phyloP scores from a whole-genome alignment of 2,329 filamentous ascomycete species.

The Ophiosphaerella herpotricha region DNA sequence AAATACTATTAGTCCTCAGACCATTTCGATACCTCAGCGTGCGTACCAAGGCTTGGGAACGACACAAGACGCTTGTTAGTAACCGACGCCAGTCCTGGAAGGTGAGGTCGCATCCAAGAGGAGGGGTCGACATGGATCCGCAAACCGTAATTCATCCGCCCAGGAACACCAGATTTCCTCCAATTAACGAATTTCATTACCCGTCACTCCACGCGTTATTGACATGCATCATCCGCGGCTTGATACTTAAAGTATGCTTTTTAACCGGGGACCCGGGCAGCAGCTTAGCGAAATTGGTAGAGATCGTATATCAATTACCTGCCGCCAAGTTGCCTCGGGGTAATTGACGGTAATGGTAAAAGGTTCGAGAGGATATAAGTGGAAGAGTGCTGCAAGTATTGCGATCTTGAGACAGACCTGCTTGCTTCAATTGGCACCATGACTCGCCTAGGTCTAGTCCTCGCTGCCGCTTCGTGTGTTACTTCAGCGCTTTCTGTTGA shows the following conservation, averaged over 20 bases:
- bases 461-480: slow-evolving; percentile 28
- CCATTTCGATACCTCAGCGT: neutral
- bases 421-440: slow-evolving; percentile 22
- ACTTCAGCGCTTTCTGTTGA: slow-evolving; percentile 29
- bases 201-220: slow-evolving; percentile 1
- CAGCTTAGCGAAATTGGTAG: slow-evolving; percentile 8
- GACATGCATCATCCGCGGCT: slow-evolving; percentile 5
- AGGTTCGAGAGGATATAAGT: slow-evolving; percentile 1
- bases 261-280: slow-evolving; percentile 3
- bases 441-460: slow-evolving; percentile 19
- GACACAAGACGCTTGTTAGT: neutral
- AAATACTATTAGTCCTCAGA: neutral
- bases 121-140: slow-evolving; percentile 17
- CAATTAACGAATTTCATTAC: slow-evolving; percentile 16
- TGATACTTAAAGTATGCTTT: neutral
- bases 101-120: slow-evolving; percentile 1
- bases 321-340: slow-evolving; percentile 8
- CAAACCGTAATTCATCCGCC: slow-evolving; percentile 26
- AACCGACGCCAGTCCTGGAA: neutral
- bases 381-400: neutral
- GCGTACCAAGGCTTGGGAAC: neutral
- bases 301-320: slow-evolving; percentile 9
- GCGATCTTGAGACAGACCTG: slow-evolving; percentile 2
- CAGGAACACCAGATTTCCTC: slow-evolving; percentile 24
- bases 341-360: neutral